A percentile compares a stretch with the other conserved stretches of the same genome.
phyloP scores from a whole-genome alignment of 257 asterid species.

The Nicotiana obtusifolia region DNA sequence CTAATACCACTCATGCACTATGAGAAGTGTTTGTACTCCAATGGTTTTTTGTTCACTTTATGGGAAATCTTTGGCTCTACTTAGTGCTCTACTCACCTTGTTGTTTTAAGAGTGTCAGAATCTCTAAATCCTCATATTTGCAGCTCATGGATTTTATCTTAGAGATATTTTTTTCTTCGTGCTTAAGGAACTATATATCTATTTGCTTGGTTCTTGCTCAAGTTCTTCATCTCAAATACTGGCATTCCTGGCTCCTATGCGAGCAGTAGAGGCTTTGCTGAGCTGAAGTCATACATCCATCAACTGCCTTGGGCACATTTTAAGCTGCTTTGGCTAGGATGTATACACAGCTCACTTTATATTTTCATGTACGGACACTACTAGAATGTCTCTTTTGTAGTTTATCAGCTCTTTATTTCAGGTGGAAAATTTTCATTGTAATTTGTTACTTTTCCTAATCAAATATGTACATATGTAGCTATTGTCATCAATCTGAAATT shows the following conservation, averaged over 20 bases:
- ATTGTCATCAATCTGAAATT: background rate
- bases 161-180: background rate
- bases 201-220: background rate
- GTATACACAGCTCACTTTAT: background rate
- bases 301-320: background rate
- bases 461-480: background rate
- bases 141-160: background rate
- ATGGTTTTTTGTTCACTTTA: background rate
- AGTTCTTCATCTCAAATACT: background rate
- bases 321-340: background rate
- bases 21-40: background rate
- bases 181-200: background rate
- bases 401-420: background rate
- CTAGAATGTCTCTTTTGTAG: background rate
- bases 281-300: background rate
- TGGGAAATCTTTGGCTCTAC: background rate
- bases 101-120: background rate
- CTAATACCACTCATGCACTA: background rate
- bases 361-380: background rate
- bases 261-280: background rate
- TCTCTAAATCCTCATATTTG: background rate
- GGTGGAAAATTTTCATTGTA: background rate
- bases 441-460: background rate
- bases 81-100: constrained; percentile 3
- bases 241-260: background rate